phyloP scores from a whole-genome alignment of 2,329 filamentous ascomycete genomes.

The Beauveria medogensis region DNA sequence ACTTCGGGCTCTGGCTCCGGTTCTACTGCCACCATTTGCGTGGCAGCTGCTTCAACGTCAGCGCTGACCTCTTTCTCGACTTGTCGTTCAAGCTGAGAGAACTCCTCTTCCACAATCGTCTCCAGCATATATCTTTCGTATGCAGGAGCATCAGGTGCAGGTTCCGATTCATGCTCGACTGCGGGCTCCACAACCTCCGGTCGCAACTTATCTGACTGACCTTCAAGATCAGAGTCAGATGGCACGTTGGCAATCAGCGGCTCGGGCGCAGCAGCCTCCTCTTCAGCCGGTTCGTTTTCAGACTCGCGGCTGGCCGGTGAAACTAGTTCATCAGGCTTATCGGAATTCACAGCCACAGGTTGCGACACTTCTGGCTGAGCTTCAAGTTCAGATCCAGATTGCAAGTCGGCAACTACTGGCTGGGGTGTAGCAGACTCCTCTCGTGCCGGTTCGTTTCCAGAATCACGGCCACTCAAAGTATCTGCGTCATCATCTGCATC shows the following conservation, averaged over 20 bases:
- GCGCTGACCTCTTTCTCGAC: neutral
- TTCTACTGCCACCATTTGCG: neutral
- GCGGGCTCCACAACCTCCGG: neutral
- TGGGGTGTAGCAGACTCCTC: neutral
- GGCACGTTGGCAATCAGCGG: neutral
- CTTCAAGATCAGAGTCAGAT: neutral
- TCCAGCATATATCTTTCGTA: neutral
- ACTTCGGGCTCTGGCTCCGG: constrained; percentile 1
- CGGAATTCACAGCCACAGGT: neutral
- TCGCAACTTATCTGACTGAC: neutral
- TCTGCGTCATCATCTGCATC: constrained; percentile 11
- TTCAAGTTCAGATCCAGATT: constrained; percentile 1
- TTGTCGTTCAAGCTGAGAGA: neutral
- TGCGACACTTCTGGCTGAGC: neutral
- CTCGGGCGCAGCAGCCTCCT: neutral
- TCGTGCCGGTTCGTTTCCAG: neutral
- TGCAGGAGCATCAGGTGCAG: neutral
- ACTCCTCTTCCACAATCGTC: neutral
- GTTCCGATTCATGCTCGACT: neutral
- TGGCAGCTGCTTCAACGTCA: neutral
- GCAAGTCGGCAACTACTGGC: neutral
- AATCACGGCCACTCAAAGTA: constrained; percentile 5
- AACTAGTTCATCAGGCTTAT: neutral
- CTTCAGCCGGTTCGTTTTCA: neutral
- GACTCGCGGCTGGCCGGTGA: neutral